A percentile compares a stretch with the other conserved stretches of the same genome.
Conservation (phyloP, 148 eudicot genomes). For the Amaranthus palmeri region DNA sequence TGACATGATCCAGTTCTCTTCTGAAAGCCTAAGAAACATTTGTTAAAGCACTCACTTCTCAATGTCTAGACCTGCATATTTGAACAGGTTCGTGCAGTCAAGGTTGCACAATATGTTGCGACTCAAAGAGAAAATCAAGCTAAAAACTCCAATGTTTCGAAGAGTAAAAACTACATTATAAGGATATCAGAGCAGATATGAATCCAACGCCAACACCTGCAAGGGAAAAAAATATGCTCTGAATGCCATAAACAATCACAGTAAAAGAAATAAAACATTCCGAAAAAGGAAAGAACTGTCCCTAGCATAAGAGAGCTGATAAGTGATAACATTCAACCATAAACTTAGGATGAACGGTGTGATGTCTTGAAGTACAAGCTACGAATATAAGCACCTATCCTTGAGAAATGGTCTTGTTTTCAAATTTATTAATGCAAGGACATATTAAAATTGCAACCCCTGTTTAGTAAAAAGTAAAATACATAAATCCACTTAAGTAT, state of each 20-base stretch:
- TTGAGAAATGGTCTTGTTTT: no score
- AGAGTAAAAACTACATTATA: conserved; percentile 21
- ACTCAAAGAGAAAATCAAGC: conserved; percentile 12
- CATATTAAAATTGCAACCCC: background rate
- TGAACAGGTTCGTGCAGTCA: conserved; percentile 87
- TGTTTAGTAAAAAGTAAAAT: background rate
- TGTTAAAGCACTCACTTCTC: conserved; percentile 62
- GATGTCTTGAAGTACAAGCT: no score
- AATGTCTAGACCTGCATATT: conserved; percentile 98
- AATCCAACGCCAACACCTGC: conserved; percentile 99
- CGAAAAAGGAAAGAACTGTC: no score
- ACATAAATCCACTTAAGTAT: background rate
- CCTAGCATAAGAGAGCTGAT: no score
- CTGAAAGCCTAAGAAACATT: conserved; percentile 6
- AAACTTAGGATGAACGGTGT: no score
- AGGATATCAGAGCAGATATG: conserved; percentile 98
- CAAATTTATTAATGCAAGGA: background rate
- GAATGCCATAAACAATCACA: conserved; percentile 1
- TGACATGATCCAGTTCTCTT: conserved; percentile 18
- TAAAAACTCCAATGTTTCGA: conserved; percentile 5
- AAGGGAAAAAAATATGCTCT: conserved; percentile 19
- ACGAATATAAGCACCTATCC: no score
- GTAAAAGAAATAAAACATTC: background rate
- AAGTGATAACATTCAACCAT: no score
- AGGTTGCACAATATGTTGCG: conserved; percentile 44